phyloP scores from a whole-genome alignment of 2,329 filamentous ascomycete species.

The Fusarium mexicanum region DNA sequence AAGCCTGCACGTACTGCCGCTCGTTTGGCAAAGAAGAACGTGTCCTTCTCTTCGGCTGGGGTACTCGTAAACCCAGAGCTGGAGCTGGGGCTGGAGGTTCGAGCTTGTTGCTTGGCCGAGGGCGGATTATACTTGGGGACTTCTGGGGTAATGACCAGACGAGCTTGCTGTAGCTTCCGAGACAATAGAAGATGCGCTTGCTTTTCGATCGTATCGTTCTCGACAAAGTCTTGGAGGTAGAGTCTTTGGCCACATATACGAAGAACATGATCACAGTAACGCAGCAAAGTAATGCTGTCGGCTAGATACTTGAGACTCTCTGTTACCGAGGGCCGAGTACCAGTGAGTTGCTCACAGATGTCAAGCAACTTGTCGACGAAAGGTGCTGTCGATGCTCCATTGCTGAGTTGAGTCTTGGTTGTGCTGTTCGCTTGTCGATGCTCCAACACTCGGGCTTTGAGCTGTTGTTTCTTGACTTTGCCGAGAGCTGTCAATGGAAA shows the following conservation, averaged over 20 bases:
- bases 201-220: slow-evolving; percentile 46
- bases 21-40: slow-evolving; percentile 15
- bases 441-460: slow-evolving; percentile 42
- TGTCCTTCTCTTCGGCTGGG: not conserved
- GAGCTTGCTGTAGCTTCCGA: slow-evolving; percentile 33
- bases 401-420: not conserved
- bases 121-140: not conserved
- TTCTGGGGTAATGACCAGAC: slow-evolving; percentile 11
- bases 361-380: slow-evolving; percentile 34
- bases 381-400: not conserved
- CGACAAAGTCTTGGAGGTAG: slow-evolving; percentile 49
- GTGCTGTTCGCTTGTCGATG: slow-evolving; percentile 4
- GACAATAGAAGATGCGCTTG: slow-evolving; percentile 43
- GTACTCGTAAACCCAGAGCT: not conserved
- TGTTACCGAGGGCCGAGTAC: slow-evolving; percentile 36
- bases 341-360: slow-evolving; percentile 47
- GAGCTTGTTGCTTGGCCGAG: not conserved
- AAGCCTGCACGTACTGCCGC: slow-evolving; percentile 31
- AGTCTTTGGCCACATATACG: slow-evolving; percentile 42
- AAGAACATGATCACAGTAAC: slow-evolving; percentile 49
- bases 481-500: slow-evolving; percentile 56
- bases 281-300: slow-evolving; percentile 51
- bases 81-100: not conserved
- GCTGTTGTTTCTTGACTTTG: slow-evolving; percentile 55
- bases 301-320: slow-evolving; percentile 45